phyloP scores from a whole-genome alignment of 441 rosid species.

The Rhodomyrtus psidioides region DNA sequence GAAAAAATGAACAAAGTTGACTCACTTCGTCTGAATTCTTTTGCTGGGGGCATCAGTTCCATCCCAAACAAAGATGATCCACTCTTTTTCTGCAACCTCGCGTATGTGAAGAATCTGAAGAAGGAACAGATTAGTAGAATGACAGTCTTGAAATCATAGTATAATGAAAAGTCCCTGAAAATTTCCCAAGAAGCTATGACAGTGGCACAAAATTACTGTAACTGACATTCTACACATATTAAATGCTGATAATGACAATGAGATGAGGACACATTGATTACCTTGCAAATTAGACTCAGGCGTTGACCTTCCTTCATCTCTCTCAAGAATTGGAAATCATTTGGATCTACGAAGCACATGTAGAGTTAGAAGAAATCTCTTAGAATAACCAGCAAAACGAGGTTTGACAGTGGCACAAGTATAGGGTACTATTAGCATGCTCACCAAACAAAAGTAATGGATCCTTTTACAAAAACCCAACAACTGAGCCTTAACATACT shows the following conservation, averaged over 20 bases:
- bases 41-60: constrained; percentile 78
- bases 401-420: not conserved
- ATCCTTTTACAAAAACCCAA: not conserved
- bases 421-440: not conserved
- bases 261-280: constrained; percentile 4
- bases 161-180: not conserved
- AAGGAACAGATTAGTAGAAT: constrained; percentile 11
- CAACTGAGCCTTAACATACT: not conserved
- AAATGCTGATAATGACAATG: not conserved
- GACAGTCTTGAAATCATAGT: not conserved
- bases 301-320: constrained; percentile 47
- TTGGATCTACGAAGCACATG: constrained; percentile 17
- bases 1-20: constrained; percentile 3
- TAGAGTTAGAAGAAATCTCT: not conserved
- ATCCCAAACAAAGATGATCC: constrained; percentile 75
- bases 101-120: constrained; percentile 55
- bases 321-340: constrained; percentile 37
- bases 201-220: not conserved
- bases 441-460: not conserved
- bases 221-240: not conserved
- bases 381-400: not conserved
- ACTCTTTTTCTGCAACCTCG: constrained; percentile 28
- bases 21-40: constrained; percentile 47
- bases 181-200: not conserved
- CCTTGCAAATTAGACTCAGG: constrained; percentile 56